Evolutionary conservation across 2,329 filamentous ascomycete species (phyloP).

Genomic region (Pyricularia sp.): DNA sequence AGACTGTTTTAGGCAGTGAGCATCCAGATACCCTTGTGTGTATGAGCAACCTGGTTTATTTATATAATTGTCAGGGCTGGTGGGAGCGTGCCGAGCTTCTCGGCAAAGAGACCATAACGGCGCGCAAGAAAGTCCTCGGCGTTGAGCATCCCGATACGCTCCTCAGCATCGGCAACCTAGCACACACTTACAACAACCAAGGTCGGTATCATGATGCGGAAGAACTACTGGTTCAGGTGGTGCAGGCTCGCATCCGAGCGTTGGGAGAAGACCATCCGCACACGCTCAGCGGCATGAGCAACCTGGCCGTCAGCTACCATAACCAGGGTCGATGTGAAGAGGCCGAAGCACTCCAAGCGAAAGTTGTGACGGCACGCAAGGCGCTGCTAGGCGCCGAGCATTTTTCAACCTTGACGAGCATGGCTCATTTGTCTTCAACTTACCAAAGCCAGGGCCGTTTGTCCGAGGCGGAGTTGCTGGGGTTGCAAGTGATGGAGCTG

Average conservation of each 20-base stretch:
- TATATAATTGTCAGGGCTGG: neutral
- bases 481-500: neutral
- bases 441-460: neutral
- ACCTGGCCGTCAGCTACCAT: constrained; percentile 1
- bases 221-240: neutral
- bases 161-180: constrained; percentile 5
- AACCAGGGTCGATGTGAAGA: no score
- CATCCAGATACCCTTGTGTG: constrained; percentile 5
- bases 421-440: no score
- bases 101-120: neutral
- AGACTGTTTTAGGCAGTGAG: neutral
- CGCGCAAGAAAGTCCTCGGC: constrained; percentile 1
- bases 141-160: constrained; percentile 6
- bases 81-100: constrained; percentile 2
- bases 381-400: no score
- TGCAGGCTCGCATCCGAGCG: neutral
- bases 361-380: no score
- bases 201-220: neutral
- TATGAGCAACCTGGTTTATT: constrained; percentile 6
- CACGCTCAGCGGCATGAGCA: constrained; percentile 4
- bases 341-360: no score
- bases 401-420: no score
- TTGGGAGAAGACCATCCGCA: constrained; percentile 7
- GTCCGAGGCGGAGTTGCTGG: neutral
- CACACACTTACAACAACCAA: neutral